Evolutionary conservation across 2,329 filamentous ascomycete genomes (phyloP).

Genomic region (Trichophyton rubrum): DNA sequence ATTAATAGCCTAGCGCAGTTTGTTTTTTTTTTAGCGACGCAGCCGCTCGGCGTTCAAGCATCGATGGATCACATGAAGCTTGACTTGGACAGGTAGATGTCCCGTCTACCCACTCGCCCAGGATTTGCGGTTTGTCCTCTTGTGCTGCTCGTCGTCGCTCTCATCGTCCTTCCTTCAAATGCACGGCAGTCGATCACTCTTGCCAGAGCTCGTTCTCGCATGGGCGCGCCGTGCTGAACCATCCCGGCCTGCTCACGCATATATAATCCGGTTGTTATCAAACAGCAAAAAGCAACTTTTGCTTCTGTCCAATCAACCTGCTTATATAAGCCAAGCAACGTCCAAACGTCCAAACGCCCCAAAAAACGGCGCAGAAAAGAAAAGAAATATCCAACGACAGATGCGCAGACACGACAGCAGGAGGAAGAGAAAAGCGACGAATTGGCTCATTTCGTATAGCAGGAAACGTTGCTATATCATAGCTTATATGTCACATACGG

Average conservation of each 20-base stretch:
- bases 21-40: slow-evolving; percentile 1
- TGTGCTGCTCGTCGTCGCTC: neutral
- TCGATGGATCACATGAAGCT: neutral
- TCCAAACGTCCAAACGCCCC: neutral
- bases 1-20: neutral
- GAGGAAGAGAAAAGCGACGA: neutral
- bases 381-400: neutral
- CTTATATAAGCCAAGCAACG: neutral
- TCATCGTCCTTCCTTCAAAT: neutral
- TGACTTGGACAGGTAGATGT: neutral
- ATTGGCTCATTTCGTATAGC: neutral
- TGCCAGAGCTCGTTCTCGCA: neutral
- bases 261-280: neutral
- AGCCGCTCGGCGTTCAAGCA: slow-evolving; percentile 1
- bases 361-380: neutral
- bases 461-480: neutral
- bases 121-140: neutral
- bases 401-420: neutral
- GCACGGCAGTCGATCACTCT: neutral
- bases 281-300: neutral
- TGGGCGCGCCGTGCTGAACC: neutral
- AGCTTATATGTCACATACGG: neutral
- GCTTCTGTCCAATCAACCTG: neutral
- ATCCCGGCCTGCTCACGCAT: neutral
- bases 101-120: neutral